These are phyloP conservation scores for Apiospora marii DNA, from an alignment of 2,329 filamentous ascomycete species.

Conservation along the genomic window DNA sequence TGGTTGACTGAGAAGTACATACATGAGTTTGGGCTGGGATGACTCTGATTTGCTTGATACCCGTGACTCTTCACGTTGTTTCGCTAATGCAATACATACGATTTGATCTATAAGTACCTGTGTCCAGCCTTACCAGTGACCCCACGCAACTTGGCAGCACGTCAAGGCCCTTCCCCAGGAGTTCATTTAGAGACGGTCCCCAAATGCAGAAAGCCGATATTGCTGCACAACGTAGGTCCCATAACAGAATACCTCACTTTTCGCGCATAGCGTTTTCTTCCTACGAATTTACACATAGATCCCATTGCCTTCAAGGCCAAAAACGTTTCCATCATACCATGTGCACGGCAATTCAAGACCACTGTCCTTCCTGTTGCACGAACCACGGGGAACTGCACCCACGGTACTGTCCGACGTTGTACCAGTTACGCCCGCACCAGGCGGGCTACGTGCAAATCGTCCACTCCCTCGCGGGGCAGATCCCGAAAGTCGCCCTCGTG, in stretches of 20 bases:
- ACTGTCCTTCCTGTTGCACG: not conserved
- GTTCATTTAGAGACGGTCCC: not conserved
- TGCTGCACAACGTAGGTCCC: not conserved
- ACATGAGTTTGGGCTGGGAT: not conserved
- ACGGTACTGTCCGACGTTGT: not conserved
- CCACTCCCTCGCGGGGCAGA: not conserved
- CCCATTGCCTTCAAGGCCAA: not conserved
- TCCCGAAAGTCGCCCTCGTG: not conserved
- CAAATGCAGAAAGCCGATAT: not conserved
- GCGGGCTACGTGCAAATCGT: not conserved
- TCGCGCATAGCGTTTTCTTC: too few relatives aligned
- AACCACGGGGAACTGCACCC: not conserved
- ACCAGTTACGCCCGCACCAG: not conserved
- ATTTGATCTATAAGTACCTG: not conserved
- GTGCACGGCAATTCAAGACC: not conserved
- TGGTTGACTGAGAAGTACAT: not conserved
- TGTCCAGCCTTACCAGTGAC: not conserved
- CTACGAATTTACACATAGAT: not conserved
- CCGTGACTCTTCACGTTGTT: not conserved
- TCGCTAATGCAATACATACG: not conserved
- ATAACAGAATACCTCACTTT: not conserved
- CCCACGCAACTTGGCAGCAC: not conserved
- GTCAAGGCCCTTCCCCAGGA: not conserved
- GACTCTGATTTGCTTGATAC: slow-evolving; percentile 2
- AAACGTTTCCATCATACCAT: not conserved